Evolutionary conservation across 2,329 filamentous ascomycete genomes (phyloP), one percentile per base, ranked within the genome.

Genomic region (Beauveria pseudobassiana): DNA sequence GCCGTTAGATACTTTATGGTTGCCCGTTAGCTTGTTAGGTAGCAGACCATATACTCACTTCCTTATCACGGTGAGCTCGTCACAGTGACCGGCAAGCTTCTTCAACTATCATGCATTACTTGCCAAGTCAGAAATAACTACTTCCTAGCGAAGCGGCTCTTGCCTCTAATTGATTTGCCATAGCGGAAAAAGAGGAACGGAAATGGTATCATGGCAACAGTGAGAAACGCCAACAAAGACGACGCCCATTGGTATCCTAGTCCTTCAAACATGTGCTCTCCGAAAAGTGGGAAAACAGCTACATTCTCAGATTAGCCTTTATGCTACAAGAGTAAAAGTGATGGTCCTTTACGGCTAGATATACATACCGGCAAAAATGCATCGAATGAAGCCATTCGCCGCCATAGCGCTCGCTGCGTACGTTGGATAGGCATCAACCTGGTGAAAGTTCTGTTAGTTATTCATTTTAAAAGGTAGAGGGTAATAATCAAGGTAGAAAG

Each of bases 361-460:
- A 9, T 9, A 30, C 8, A 30, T 8, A 30, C 28, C 28, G 8
- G 60, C 60, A 77, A 96, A 95, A 22, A 82, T 79, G 65, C 87
- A 91, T 58, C 93, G 83, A 62, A 89, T 83, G 71, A 95, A 90
- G 52, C 87, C 88, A 69, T 96, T 95, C 49, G 91, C 91, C 14
- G 92, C 91, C 22, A 24, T 24, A 24, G 22, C 22, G 22, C 22
- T 24, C 22, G 22, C 22, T 24, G 22, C 22, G 22, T 24, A 24
- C 22, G 22, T 24, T 24, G 22, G 22, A 24, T 24, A 24, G 3
- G 22, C 22, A 24, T 24, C 22, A 24, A 24, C 22, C 22, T 24
- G 22, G 22, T 24, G 22, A 3, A 24, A 24, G 22, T 24, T 24
- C 22, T 3, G 22, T 24, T 24, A 24, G 22, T 24, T 3, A 24